Base-by-base conservation (phyloP, 1,284 basidiomycete species). In the Cryptococcus hybrid region DNA sequence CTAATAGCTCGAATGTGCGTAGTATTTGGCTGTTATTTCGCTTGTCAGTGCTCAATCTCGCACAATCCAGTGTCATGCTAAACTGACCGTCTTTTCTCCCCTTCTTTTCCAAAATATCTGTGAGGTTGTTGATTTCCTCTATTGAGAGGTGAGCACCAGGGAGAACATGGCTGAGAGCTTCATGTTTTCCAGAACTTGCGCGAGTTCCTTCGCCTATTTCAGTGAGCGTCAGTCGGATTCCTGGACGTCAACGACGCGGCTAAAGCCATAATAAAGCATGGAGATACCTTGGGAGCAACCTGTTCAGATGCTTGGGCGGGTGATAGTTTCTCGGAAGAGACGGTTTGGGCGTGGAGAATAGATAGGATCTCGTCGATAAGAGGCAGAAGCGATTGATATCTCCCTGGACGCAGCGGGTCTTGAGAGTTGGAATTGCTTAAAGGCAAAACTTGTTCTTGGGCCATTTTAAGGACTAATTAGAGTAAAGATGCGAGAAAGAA, bases 101-200 rank as follows among this genome's bases (percentile, higher is more conserved):
- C 55, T 13, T 62, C 58, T 35, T 18, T 18, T 18, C 18, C 18
- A 69, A 44, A 11, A 60, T 43, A 11, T 48, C 46, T 12, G 34
- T 40, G 39, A 71, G 40, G 38, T 52, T 48, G 13, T 47, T 44
- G 13, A 67, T 51, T 35, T 66, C 54, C 12, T 60, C 55, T 1
- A 54, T 63, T 7, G 58, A 52, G 5, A 71, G 42, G 56, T 66
- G 54, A 3, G 65, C 69, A 3, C 69, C 69, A 4, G 67, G 67
- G 34, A 71, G 36, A 8, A 42, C 47, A 67, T n/a, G 4, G 65
- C 61, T 3, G 65, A 59, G 0, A 36, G 3, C 48, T 64, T 62
- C 68, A 70, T 68, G 36, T 12, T 50, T 38, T 63, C 61, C 18
- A 70, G 36, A 3, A 51, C 47, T 13, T 45, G 37, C 5, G 60